Evolutionary conservation across 106 monocot species (phyloP), one percentile per base, ranked within the genome.

Genomic region (Allium cepa): DNA sequence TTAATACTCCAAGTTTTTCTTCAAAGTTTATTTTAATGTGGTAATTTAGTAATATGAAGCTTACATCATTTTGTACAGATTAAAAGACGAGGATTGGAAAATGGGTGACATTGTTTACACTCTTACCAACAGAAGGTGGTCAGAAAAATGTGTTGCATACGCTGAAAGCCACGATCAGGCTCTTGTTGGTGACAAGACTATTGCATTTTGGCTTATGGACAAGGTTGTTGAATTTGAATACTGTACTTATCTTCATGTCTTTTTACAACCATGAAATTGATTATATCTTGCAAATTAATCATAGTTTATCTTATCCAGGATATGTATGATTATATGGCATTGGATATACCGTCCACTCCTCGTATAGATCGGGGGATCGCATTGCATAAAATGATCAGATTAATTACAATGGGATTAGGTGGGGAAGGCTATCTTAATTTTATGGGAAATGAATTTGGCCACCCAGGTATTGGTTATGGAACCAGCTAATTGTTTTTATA

Each of bases 151-250:
- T 84, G 77, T 99, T 73, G 76, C 73, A 22, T 99, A 99, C 79
- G 92, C 97, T 77, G 97, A 99, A 81, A 99, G 97, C 62, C 97
- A 99, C 70, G 97, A 99, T 76, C 97, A 99, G 79, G 97, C 97
- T 52, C 89, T 99, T 72, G 97, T 99, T 74, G 97, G 97, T 64
- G 97, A 99, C 79, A 99, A 99, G 67, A 99, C 97, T 11, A 90
- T 99, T 83, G 97, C 97, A 77, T 99, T 99, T 50, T 99, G 97
- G 97, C 73, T 99, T 50, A 99, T 99, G 97, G 97, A 99, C 71
- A 99, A 99, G 92, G 97, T 78, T 51, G 53, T 72, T 58, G 22
- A 22, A 47, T 45, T 53, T 68, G 50, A 46, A 22, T 47, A 55
- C 50, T 66, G 26, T 36, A 46, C 45, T 36, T 69, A 22, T 22